Percentiles rank a stretch among this genome's conserved stretches.
These are phyloP conservation scores for Trichoderma oligosporum DNA, from an alignment of 2,329 filamentous ascomycete species.

Conservation along the genomic window DNA sequence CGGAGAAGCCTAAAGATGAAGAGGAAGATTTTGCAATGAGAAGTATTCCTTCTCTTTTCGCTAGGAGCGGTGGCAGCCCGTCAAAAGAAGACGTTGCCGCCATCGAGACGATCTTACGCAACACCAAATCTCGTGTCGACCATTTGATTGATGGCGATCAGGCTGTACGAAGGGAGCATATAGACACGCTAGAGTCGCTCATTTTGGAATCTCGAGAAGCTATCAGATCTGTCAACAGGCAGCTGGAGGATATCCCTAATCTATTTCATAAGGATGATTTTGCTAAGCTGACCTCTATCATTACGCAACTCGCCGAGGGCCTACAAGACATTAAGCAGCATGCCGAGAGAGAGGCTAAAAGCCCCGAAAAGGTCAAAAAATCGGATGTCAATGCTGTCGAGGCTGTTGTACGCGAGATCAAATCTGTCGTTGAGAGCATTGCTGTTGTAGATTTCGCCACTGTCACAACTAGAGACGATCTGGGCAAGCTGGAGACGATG, in stretches of 20 bases:
- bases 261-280: constrained; percentile 76
- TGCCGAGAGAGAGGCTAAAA: constrained; percentile 51
- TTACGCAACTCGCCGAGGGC: constrained; percentile 70
- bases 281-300: constrained; percentile 68
- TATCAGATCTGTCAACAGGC: constrained; percentile 61
- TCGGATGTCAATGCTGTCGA: constrained; percentile 78
- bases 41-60: constrained; percentile 12
- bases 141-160: constrained; percentile 72
- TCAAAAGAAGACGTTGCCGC: constrained; percentile 78
- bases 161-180: constrained; percentile 61
- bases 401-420: constrained; percentile 79
- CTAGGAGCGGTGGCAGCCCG: constrained; percentile 35
- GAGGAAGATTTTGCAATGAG: constrained; percentile 43
- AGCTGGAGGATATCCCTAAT: constrained; percentile 32
- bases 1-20: constrained; percentile 9
- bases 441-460: constrained; percentile 65
- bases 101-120: constrained; percentile 84
- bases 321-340: constrained; percentile 70
- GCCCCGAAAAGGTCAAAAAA: constrained; percentile 68
- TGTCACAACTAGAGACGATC: constrained; percentile 71
- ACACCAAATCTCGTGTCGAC: constrained; percentile 83
- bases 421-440: constrained; percentile 70
- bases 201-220: constrained; percentile 72
- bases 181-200: constrained; percentile 61
- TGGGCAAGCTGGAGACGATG: constrained; percentile 59